Evolutionary conservation across 148 eudicot genomes (phyloP).

Genomic region (Dianthus caryophyllus): DNA sequence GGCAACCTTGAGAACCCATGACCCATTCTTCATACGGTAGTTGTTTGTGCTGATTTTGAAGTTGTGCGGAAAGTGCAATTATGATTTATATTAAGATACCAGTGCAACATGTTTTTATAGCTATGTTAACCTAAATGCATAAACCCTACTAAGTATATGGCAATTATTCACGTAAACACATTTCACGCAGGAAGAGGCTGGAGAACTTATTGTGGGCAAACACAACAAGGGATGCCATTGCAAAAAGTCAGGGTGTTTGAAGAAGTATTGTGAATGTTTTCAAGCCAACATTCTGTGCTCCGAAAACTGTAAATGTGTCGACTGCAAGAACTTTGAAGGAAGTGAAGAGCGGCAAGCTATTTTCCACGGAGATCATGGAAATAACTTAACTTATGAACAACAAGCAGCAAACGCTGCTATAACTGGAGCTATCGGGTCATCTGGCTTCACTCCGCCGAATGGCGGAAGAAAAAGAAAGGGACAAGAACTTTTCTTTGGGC

Average conservation of each 20-base stretch:
- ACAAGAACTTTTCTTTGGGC: conserved; percentile 59
- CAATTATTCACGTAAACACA: conserved; percentile 5
- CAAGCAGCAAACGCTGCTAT: conserved; percentile 99
- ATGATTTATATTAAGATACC: neutral
- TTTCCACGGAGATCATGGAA: conserved; percentile 87
- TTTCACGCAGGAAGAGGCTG: conserved; percentile 64
- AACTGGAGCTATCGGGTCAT: conserved; percentile 94
- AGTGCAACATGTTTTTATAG: neutral
- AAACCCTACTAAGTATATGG: neutral
- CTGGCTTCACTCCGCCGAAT: conserved; percentile 82
- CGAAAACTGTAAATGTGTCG: conserved; percentile 91
- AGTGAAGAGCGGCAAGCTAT: conserved; percentile 96
- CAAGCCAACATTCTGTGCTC: conserved; percentile 98
- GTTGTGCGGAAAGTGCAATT: neutral
- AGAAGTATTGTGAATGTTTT: conserved; percentile 96
- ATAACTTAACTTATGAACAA: conserved; percentile 64
- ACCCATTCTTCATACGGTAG: neutral
- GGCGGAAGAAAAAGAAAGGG: conserved; percentile 74
- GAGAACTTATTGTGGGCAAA: conserved; percentile 65
- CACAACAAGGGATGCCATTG: conserved; percentile 99
- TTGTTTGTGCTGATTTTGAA: neutral
- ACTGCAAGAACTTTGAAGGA: conserved; percentile 96
- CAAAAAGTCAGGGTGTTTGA: conserved; percentile 97
- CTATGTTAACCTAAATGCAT: neutral
- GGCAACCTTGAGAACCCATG: neutral